These are phyloP conservation scores for Daldinia childiae DNA, from an alignment of 495 filamentous ascomycete species.

Conservation along the genomic window DNA sequence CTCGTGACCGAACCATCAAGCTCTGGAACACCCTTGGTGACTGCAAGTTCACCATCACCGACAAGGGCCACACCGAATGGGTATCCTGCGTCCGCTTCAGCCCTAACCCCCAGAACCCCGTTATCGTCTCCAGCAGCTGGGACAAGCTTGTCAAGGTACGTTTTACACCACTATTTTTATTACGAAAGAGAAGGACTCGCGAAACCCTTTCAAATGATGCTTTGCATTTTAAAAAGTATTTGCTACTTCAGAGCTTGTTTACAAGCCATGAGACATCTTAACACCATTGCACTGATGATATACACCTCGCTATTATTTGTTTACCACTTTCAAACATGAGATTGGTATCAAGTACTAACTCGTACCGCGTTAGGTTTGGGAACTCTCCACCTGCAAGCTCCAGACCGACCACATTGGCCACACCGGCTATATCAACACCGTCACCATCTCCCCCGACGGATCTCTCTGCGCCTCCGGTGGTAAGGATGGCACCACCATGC, in stretches of 20 bases:
- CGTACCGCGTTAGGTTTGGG: slow-evolving; percentile 81
- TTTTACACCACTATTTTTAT: neutral
- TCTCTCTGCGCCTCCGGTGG: slow-evolving; percentile 99
- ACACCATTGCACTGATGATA: slow-evolving; percentile 88
- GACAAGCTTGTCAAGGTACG: slow-evolving; percentile 99
- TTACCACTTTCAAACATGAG: slow-evolving; percentile 29
- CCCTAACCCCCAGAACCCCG: slow-evolving; percentile 99
- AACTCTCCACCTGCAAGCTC: slow-evolving; percentile 97
- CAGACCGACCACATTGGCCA: slow-evolving; percentile 99
- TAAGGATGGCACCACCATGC: slow-evolving; percentile 99
- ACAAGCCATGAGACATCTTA: slow-evolving; percentile 94
- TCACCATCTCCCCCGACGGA: slow-evolving; percentile 99
- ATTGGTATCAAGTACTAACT: slow-evolving; percentile 14
- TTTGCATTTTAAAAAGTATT: slow-evolving; percentile 90
- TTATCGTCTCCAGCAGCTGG: slow-evolving; percentile 98
- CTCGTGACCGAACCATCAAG: slow-evolving; percentile 98
- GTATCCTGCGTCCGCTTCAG: slow-evolving; percentile 99
- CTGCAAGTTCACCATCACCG: slow-evolving; percentile 99
- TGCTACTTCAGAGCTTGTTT: slow-evolving; percentile 99
- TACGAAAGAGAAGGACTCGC: neutral
- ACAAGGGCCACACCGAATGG: slow-evolving; percentile 99
- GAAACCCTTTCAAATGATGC: slow-evolving; percentile 74
- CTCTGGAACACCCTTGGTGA: slow-evolving; percentile 99
- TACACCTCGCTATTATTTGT: slow-evolving; percentile 33
- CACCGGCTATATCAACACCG: slow-evolving; percentile 99